Evolutionary conservation across 768 basidiomycete species (phyloP).

Genomic region (Auriscalpium vulgare): DNA sequence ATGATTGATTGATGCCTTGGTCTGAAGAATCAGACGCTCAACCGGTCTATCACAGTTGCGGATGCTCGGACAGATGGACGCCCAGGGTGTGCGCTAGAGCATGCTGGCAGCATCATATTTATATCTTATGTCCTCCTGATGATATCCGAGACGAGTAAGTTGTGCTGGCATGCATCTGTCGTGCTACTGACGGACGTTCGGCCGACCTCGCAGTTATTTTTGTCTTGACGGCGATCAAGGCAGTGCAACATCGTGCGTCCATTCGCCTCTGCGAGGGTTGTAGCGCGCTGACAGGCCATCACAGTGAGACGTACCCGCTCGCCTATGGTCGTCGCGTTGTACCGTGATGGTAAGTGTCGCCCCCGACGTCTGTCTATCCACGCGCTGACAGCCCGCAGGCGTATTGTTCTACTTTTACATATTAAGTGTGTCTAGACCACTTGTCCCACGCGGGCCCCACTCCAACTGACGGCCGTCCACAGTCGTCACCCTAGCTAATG

Average conservation of each 20-base stretch:
- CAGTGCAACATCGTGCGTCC: conserved; percentile 30
- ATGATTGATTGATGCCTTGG: neutral
- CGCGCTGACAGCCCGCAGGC: conserved; percentile 16
- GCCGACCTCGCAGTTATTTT: conserved; percentile 27
- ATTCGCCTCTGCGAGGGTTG: no score
- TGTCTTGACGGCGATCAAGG: conserved; percentile 29
- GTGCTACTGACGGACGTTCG: neutral
- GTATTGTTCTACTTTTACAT: conserved; percentile 34
- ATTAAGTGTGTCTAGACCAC: conserved; percentile 21
- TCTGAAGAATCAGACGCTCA: no score
- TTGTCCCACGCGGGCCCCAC: neutral
- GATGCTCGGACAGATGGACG: no score
- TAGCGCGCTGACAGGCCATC: neutral
- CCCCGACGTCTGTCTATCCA: neutral
- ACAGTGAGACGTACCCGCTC: conserved; percentile 29
- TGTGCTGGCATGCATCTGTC: neutral
- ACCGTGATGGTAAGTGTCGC: conserved; percentile 28
- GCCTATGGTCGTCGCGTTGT: conserved; percentile 30
- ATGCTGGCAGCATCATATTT: neutral
- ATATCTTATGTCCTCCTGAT: conserved; percentile 26
- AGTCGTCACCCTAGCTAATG: conserved; percentile 34
- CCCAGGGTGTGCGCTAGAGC: neutral
- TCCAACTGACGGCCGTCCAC: neutral
- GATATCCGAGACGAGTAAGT: conserved; percentile 33
- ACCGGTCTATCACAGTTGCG: no score